These are phyloP conservation scores for Fraxinus xanthoxyloides DNA, from an alignment of 305 asterid species.

Conservation along the genomic window DNA sequence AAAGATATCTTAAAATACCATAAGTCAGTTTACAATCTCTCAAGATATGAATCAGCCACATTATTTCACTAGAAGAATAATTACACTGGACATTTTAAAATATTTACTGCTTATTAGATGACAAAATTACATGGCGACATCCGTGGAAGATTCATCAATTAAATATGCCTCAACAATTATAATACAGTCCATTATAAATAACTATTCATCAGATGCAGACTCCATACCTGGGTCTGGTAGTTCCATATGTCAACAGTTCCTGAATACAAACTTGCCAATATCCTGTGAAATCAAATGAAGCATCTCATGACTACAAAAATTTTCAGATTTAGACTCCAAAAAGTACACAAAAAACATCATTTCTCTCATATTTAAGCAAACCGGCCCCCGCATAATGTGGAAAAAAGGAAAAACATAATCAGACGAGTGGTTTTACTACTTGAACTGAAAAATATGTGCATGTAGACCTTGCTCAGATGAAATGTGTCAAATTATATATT, in stretches of 20 bases:
- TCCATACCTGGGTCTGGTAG: constrained; percentile 68
- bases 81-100: neutral
- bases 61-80: constrained; percentile 10
- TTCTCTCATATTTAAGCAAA: constrained; percentile 13
- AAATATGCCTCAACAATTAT: neutral
- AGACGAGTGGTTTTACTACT: neutral
- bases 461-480: neutral
- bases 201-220: constrained; percentile 8
- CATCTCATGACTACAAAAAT: constrained; percentile 18
- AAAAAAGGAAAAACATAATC: constrained; percentile 11
- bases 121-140: neutral
- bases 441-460: neutral
- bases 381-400: neutral
- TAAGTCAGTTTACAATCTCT: neutral
- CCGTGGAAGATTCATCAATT: constrained; percentile 1
- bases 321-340: neutral
- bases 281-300: constrained; percentile 40
- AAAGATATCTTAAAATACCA: constrained; percentile 5
- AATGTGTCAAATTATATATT: neutral
- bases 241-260: constrained; percentile 77
- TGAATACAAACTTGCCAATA: constrained; percentile 69
- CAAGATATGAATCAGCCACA: neutral
- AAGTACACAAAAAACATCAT: neutral
- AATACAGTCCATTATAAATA: constrained; percentile 5
- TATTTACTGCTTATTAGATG: neutral